phyloP scores from a whole-genome alignment of 805 yeast species.

The Candida suzukii region DNA sequence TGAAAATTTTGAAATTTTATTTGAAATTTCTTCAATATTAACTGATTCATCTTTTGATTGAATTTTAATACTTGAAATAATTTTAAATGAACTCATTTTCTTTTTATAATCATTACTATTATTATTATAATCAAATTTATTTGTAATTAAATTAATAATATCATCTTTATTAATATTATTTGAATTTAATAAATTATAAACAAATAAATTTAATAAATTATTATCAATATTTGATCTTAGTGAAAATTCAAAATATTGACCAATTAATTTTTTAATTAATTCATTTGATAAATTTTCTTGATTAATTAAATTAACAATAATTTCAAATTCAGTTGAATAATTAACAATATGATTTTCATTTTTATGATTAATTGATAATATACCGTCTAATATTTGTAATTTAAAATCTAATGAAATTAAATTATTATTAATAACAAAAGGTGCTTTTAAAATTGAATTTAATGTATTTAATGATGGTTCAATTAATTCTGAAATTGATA shows the following conservation, averaged over 20 bases:
- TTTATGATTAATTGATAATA: background rate
- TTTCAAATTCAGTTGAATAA: background rate
- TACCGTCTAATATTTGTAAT: background rate
- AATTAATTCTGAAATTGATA: constrained; percentile 12
- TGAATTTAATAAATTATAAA: background rate
- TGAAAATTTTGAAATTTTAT: constrained; percentile 4
- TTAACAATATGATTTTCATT: background rate
- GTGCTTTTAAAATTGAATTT: background rate
- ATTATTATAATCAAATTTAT: background rate
- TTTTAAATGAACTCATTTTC: constrained; percentile 4
- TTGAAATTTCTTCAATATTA: constrained; percentile 8
- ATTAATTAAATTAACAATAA: background rate
- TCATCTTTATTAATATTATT: background rate
- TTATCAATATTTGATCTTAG: background rate
- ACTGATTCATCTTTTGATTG: constrained; percentile 18
- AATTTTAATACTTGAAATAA: constrained; percentile 28
- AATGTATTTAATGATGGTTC: background rate
- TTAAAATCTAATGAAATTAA: background rate
- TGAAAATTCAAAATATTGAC: background rate
- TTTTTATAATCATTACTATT: background rate
- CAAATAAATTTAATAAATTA: background rate
- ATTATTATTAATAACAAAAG: constrained; percentile 1
- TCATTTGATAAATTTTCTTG: background rate
- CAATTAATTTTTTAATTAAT: background rate
- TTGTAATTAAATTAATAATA: background rate